Conservation (phyloP, 768 basidiomycete genomes). For the Neoboletus magnificus region DNA sequence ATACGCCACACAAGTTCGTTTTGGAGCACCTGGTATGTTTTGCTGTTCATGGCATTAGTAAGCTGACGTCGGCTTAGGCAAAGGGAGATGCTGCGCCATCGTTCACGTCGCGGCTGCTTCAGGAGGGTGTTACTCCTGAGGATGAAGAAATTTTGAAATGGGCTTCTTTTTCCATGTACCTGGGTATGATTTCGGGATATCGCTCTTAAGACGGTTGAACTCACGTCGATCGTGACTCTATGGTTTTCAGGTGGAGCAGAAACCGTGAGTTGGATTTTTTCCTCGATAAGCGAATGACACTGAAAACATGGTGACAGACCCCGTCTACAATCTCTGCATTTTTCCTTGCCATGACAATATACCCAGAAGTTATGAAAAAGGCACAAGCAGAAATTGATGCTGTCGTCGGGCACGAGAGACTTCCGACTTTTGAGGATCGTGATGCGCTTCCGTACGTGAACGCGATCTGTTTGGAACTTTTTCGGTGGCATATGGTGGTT, state of each 20-base stretch:
- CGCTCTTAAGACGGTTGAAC: background rate
- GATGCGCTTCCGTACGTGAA: slow-evolving; percentile 15
- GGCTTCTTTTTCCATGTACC: slow-evolving; percentile 14
- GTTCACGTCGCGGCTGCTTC: slow-evolving; percentile 12
- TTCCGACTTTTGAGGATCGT: slow-evolving; percentile 12
- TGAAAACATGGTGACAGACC: slow-evolving; percentile 13
- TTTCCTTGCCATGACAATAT: slow-evolving; percentile 18
- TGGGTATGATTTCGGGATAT: slow-evolving; percentile 5
- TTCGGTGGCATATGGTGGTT: background rate
- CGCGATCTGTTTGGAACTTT: slow-evolving; percentile 14
- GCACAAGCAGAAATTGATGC: slow-evolving; percentile 40
- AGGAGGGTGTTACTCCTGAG: slow-evolving; percentile 3
- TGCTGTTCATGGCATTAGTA: background rate
- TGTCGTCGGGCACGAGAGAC: slow-evolving; percentile 41
- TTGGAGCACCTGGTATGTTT: slow-evolving; percentile 1
- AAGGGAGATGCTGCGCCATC: slow-evolving; percentile 10
- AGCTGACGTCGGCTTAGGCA: background rate
- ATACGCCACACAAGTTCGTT: slow-evolving; percentile 5
- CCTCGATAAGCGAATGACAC: background rate
- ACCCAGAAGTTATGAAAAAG: slow-evolving; percentile 4
- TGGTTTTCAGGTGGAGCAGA: slow-evolving; percentile 25
- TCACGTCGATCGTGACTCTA: background rate
- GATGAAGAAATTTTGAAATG: slow-evolving; percentile 16
- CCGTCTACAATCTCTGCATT: slow-evolving; percentile 8
- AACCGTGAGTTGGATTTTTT: slow-evolving; percentile 25